These are phyloP conservation scores for Crithidia fasciculata DNA, from an alignment of 208 protist genomes.

Conservation along the genomic window DNA sequence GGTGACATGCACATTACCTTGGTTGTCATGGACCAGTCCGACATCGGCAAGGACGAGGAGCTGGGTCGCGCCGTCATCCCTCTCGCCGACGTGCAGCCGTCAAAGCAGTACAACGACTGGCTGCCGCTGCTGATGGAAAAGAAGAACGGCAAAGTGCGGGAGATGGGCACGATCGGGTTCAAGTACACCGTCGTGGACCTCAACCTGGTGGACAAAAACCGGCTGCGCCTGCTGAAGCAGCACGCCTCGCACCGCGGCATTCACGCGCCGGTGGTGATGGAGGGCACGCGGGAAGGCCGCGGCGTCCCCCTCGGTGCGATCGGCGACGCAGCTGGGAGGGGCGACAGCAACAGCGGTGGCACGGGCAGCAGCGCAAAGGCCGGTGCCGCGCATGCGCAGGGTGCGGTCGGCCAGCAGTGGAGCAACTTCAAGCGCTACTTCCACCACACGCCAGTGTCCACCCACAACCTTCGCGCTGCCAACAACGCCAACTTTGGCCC, in stretches of 20 bases:
- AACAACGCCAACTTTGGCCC: neutral
- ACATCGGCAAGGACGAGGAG: slow-evolving; percentile 61
- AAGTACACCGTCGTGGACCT: slow-evolving; percentile 78
- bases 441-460: neutral
- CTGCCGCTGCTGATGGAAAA: slow-evolving; percentile 48
- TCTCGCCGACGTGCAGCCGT: slow-evolving; percentile 43
- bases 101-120: slow-evolving; percentile 73
- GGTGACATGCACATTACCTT: slow-evolving; percentile 55
- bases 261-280: slow-evolving; percentile 7
- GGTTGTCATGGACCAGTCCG: slow-evolving; percentile 83
- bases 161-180: slow-evolving; percentile 74
- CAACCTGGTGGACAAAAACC: slow-evolving; percentile 62
- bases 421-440: slow-evolving; percentile 26
- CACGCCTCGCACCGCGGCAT: slow-evolving; percentile 1
- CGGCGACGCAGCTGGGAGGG: no score
- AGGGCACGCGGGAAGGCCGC: slow-evolving; percentile 10
- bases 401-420: slow-evolving; percentile 13
- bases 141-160: slow-evolving; percentile 28
- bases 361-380: neutral
- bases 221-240: slow-evolving; percentile 39
- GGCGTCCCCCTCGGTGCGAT: neutral
- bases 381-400: neutral
- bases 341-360: neutral
- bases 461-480: neutral
- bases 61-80: slow-evolving; percentile 69